Evolutionary conservation across 2,329 filamentous ascomycete species (phyloP), one percentile per base, ranked within the genome.

Genomic region (Tetracladium maxilliforme): DNA sequence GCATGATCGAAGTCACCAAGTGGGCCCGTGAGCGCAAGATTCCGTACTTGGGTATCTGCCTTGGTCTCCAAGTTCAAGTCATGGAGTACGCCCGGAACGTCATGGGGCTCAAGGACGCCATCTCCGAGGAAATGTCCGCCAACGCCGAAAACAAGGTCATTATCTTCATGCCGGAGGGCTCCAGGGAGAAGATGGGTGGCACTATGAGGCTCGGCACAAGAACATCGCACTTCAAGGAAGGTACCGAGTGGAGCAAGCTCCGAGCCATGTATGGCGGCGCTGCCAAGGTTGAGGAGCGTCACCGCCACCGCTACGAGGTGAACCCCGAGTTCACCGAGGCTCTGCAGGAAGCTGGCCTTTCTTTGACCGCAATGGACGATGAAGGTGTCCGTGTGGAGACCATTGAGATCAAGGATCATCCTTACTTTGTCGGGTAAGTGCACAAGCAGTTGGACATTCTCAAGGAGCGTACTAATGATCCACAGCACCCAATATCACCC

Each of bases 401-500:
- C 24, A 55, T 92, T 18, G 83, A 92, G 52, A 54, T 92, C 33
- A 73, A 74, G 45, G 73, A 87, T 35, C 83, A 92, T 47, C 79
- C 78, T 1, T 92, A 70, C 62, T 92, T 75, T 38, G 80, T 92
- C 11, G 76, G 77, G n/a, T n/a, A n/a, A n/a, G n/a, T n/a, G n/a
- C n/a, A n/a, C n/a, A n/a, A n/a, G n/a, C n/a, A n/a, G n/a, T n/a
- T n/a, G n/a, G n/a, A n/a, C n/a, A n/a, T n/a, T n/a, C n/a, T n/a
- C n/a, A n/a, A n/a, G n/a, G n/a, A n/a, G n/a, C n/a, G n/a, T n/a
- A n/a, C n/a, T n/a, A n/a, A n/a, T n/a, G n/a, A n/a, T n/a, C n/a
- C n/a, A n/a, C n/a, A n/a, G n/a, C n/a, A n/a, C 90, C 7, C 86
- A 93, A 50, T 87, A 78, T 49, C 84, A 93, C 48, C 83, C 86